These are phyloP conservation scores for Trifolium fragiferum DNA, from an alignment of 306 rosid genomes.

Conservation along the genomic window DNA sequence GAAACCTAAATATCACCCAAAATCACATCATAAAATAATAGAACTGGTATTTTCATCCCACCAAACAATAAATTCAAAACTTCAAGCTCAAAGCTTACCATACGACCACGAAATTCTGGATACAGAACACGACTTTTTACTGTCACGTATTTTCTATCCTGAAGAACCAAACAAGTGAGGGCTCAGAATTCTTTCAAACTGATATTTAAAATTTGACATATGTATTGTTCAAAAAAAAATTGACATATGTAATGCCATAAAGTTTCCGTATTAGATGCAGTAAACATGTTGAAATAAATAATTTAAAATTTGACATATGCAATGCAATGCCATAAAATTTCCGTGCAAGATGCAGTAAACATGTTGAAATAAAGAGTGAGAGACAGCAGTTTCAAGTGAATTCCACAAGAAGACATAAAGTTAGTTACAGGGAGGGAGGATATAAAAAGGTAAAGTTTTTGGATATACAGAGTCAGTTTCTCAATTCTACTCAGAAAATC, in stretches of 20 bases:
- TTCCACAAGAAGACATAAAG: conserved; percentile 3
- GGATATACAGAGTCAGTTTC: not conserved
- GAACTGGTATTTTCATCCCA: conserved; percentile 16
- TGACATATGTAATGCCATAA: conserved; percentile 4
- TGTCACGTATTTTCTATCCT: conserved; percentile 86
- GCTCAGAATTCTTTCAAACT: conserved; percentile 28
- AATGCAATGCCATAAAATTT: conserved; percentile 1
- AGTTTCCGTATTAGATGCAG: conserved; percentile 34
- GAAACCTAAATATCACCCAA: conserved; percentile 72
- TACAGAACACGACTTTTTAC: conserved; percentile 75
- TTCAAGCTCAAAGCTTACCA: conserved; percentile 64
- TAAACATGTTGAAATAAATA: conserved; percentile 11
- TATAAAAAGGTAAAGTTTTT: not conserved
- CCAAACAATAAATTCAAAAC: conserved; percentile 28
- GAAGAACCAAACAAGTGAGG: conserved; percentile 48
- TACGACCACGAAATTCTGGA: conserved; percentile 99
- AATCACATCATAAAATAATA: conserved; percentile 31
- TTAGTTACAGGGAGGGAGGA: not conserved
- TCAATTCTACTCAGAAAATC: conserved; percentile 1
- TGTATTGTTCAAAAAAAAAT: no score
- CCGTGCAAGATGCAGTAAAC: conserved; percentile 31
- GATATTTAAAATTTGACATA: conserved; percentile 23
- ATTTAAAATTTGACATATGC: conserved; percentile 24
- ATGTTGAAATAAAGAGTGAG: not conserved
- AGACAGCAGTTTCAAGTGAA: conserved; percentile 29